Evolutionary conservation across 148 eudicot genomes (phyloP), one percentile per base, ranked within the genome.

Genomic region (Silene latifolia): DNA sequence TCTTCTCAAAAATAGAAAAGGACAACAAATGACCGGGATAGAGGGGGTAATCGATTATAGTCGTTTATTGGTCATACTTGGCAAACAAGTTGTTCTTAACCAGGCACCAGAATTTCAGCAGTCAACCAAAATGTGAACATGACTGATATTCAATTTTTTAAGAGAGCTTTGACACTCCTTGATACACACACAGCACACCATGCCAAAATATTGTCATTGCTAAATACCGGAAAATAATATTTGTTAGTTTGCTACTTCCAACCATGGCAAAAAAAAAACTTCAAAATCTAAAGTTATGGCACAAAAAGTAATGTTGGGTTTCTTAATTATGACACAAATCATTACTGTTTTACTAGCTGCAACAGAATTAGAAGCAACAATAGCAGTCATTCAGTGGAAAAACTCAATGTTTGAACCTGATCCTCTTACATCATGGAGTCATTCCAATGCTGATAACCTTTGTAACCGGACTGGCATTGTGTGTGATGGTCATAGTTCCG

Each of bases 381-480:
- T 80, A 72, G 86, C 93, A 32, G 86, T 91, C 11, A n/a, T 90
- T 32, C 77, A 76, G 67, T 94, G 97, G 98, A 91, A 86, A 65
- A 79, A 70, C 80, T 81, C 82, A 57, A 67, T 91, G 19, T 76
- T 83, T 12, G 46, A 27, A 24, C 25, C 83, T 56, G 71, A 32
- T 18, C 59, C 86, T 13, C 77, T 94, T n/a, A 8, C 67, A 56
- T 88, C 97, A 17, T 93, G 98, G 98, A 85, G 78, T 59, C 65
- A 20, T 11, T 73, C 74, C n/a, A 79, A 88, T 74, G 57, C 65
- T 23, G 58, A 48, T 54, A 81, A 81, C 78, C 71, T 86, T 8
- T 93, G 97, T 77, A 83, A 77, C n/a, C 91, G 97, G 97, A 81
- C 85, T 61, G 93, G 91, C 48, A 87, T 94, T 65, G 20, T 24